A percentile compares a stretch with the other conserved stretches of the same genome.
Conservation (phyloP, 106 monocot genomes). For the Acorus gramineus region DNA sequence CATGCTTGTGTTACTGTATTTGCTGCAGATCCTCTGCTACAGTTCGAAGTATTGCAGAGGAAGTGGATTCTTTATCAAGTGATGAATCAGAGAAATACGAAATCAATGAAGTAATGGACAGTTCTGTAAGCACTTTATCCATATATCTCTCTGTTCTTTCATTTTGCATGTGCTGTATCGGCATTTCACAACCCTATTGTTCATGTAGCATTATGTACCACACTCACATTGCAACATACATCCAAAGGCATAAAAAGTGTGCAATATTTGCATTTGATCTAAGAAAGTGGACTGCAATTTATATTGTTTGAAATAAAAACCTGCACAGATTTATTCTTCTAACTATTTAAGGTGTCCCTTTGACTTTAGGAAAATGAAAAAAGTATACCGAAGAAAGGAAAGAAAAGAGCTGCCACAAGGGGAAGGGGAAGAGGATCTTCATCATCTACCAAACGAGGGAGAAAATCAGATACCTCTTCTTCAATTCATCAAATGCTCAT, state of each 20-base stretch:
- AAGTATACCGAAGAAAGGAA: slow-evolving; percentile 31
- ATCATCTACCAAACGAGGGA: slow-evolving; percentile 53
- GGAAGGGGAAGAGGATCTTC: slow-evolving; percentile 59
- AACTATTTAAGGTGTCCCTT: background rate
- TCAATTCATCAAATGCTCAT: slow-evolving; percentile 58
- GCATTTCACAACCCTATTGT: no score
- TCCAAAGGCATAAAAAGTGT: no score
- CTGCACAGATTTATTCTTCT: no score
- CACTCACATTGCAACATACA: no score
- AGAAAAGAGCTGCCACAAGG: slow-evolving; percentile 57
- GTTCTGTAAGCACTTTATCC: slow-evolving; percentile 41
- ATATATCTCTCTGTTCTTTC: background rate
- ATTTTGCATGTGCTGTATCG: background rate
- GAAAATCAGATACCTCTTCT: slow-evolving; percentile 35
- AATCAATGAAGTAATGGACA: slow-evolving; percentile 57
- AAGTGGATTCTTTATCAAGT: slow-evolving; percentile 61
- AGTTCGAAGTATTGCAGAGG: slow-evolving; percentile 35
- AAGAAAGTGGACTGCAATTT: no score
- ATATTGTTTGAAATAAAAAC: no score
- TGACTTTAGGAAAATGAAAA: slow-evolving; percentile 64
- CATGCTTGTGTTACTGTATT: background rate
- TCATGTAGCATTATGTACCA: no score
- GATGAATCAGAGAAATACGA: slow-evolving; percentile 64
- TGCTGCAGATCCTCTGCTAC: slow-evolving; percentile 41
- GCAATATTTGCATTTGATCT: no score